Percentiles rank a stretch among this genome's conserved stretches.
Evolutionary conservation across 495 filamentous ascomycete genomes (phyloP).

Genomic region (Bacidia rubella): DNA sequence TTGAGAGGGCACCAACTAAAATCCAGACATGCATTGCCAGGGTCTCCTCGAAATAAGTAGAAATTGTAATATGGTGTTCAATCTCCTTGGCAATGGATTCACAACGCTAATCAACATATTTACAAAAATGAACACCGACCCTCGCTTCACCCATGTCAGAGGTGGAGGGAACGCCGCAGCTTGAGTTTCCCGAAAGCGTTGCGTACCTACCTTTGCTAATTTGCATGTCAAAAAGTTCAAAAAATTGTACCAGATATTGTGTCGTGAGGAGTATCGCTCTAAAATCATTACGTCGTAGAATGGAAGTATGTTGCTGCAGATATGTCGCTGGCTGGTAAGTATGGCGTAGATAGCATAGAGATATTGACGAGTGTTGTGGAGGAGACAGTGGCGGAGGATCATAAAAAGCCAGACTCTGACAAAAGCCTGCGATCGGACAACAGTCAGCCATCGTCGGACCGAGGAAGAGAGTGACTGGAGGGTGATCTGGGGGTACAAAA

Average conservation of each 20-base stretch:
- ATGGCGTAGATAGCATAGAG: neutral
- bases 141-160: too few species aligned
- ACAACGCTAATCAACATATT: too few species aligned
- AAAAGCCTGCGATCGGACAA: slow-evolving; percentile 47
- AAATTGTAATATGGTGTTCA: too few species aligned
- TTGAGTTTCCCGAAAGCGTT: too few species aligned
- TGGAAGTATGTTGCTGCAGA: neutral
- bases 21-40: too few species aligned
- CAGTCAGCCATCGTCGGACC: slow-evolving; percentile 21
- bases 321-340: neutral
- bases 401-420: slow-evolving; percentile 64
- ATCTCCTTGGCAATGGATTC: too few species aligned
- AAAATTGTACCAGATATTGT: neutral
- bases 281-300: neutral
- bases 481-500: slow-evolving; percentile 6
- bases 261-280: neutral
- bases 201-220: too few species aligned
- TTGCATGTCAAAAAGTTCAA: too few species aligned
- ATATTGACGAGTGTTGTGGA: neutral
- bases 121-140: too few species aligned
- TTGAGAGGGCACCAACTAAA: too few species aligned
- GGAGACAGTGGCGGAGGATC: slow-evolving; percentile 15
- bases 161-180: too few species aligned
- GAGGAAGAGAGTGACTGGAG: neutral
- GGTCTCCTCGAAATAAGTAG: too few species aligned